phyloP scores from a whole-genome alignment of 1,139 yeast genomes.

The Geotrichum klebahnii region DNA sequence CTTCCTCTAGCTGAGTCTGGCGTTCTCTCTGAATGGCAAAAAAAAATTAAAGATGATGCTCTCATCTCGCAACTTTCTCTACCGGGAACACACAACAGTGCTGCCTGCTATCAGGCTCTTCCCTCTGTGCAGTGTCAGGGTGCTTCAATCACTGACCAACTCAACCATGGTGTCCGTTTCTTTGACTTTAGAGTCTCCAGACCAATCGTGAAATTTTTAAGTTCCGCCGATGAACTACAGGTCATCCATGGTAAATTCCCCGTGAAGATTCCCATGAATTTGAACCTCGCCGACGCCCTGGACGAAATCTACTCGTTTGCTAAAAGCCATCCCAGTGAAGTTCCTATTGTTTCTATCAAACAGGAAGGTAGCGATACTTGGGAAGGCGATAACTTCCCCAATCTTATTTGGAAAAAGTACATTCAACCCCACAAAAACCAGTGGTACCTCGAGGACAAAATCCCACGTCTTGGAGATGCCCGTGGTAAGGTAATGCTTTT shows the following conservation, averaged over 20 bases:
- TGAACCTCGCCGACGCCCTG: conserved; percentile 47
- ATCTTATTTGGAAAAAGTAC: conserved; percentile 59
- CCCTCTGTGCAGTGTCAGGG: conserved; percentile 82
- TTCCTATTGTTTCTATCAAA: conserved; percentile 64
- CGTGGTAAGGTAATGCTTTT: conserved; percentile 66
- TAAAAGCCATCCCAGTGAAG: conserved; percentile 51
- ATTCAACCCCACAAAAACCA: conserved; percentile 49
- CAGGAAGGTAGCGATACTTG: conserved; percentile 69
- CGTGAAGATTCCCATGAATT: conserved; percentile 58
- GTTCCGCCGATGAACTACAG: conserved; percentile 51
- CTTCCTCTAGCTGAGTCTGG: conserved; percentile 15
- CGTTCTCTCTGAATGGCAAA: conserved; percentile 48
- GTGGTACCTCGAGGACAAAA: conserved; percentile 57
- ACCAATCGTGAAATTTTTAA: conserved; percentile 44
- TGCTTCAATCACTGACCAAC: conserved; percentile 55
- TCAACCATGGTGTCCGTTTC: conserved; percentile 68
- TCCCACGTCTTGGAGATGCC: conserved; percentile 58
- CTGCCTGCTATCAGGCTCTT: conserved; percentile 68
- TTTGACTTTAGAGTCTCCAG: conserved; percentile 65
- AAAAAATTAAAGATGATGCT: conserved; percentile 51
- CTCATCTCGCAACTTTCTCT: conserved; percentile 54
- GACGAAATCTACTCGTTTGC: conserved; percentile 60
- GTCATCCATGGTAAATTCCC: conserved; percentile 78
- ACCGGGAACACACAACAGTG: conserved; percentile 75
- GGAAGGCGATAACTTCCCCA: conserved; percentile 65